phyloP scores from a whole-genome alignment of 202 grass and related monocot genomes.

The Dendrocalamus latiflorus region DNA sequence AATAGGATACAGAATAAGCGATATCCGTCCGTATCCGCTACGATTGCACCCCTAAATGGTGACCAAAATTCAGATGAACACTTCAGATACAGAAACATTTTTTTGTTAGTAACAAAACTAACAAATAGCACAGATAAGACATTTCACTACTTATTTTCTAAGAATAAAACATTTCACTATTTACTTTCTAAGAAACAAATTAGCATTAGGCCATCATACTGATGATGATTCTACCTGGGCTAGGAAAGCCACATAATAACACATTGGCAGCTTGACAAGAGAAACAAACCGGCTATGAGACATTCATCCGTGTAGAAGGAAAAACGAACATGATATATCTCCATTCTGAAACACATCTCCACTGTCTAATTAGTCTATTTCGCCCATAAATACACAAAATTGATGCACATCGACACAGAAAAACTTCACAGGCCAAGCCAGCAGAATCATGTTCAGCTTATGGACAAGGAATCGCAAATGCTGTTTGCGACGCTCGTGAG shows the following conservation, averaged over 20 bases:
- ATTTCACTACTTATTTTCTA: neutral
- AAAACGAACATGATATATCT: neutral
- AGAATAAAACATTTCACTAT: neutral
- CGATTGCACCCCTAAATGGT: too few relatives aligned
- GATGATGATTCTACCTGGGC: neutral
- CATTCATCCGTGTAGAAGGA: neutral
- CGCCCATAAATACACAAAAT: constrained; percentile 29
- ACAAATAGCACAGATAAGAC: neutral
- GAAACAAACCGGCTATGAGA: neutral
- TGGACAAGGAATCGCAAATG: neutral
- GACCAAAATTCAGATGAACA: neutral
- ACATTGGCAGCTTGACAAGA: constrained; percentile 9
- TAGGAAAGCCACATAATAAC: neutral
- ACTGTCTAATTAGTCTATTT: constrained; percentile 2
- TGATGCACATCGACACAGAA: too few relatives aligned
- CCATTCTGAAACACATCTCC: neutral
- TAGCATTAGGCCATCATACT: neutral
- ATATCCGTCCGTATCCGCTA: too few relatives aligned
- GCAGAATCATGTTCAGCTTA: neutral
- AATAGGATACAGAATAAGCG: too few relatives aligned
- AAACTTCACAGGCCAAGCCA: too few relatives aligned
- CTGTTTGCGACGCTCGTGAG: neutral
- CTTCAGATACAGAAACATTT: neutral
- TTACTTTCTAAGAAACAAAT: neutral
- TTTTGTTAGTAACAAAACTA: too few relatives aligned